Percentiles rank a stretch among this genome's conserved stretches.
phyloP scores from a whole-genome alignment of 352 stramenopile species.

The Saprolegnia parasitica region DNA sequence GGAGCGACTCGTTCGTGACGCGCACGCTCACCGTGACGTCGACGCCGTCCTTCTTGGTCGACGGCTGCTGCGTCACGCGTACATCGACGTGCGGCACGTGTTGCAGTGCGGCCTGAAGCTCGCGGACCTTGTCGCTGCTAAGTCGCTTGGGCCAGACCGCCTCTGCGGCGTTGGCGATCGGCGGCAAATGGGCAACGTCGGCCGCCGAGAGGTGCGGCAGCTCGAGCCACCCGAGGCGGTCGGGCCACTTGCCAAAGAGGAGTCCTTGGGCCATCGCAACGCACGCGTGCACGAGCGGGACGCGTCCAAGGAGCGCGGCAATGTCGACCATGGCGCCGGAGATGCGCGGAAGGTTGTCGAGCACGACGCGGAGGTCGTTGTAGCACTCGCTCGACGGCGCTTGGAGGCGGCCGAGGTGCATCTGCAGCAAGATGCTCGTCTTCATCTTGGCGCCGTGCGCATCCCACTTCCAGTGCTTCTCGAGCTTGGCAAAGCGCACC shows the following conservation, averaged over 20 bases:
- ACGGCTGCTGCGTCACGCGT: too few species aligned
- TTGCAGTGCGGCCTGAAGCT: not conserved
- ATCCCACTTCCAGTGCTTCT: slow-evolving; percentile 38
- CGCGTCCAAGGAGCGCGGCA: slow-evolving; percentile 40
- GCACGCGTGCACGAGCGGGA: not conserved
- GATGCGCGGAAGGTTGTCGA: slow-evolving; percentile 95
- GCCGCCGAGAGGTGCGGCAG: slow-evolving; percentile 13
- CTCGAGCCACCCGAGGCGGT: not conserved
- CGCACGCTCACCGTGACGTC: not conserved
- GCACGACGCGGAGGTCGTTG: slow-evolving; percentile 94
- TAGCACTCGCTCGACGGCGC: slow-evolving; percentile 98
- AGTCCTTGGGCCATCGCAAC: not conserved
- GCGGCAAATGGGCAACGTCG: slow-evolving; percentile 2
- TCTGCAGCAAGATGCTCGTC: slow-evolving; percentile 90
- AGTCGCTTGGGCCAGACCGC: not conserved
- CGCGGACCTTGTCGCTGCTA: not conserved
- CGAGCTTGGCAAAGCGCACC: slow-evolving; percentile 31
- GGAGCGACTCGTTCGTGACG: slow-evolving; percentile 8
- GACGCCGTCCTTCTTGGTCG: not conserved
- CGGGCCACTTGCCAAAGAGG: slow-evolving; percentile 17
- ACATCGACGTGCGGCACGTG: not conserved
- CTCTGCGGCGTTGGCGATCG: not conserved
- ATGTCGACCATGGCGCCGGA: slow-evolving; percentile 92
- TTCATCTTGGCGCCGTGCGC: slow-evolving; percentile 81
- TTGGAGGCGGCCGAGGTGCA: slow-evolving; percentile 87